Conservation (phyloP, 2,329 filamentous ascomycete species). For the Paraphoma chrysanthemicola region DNA sequence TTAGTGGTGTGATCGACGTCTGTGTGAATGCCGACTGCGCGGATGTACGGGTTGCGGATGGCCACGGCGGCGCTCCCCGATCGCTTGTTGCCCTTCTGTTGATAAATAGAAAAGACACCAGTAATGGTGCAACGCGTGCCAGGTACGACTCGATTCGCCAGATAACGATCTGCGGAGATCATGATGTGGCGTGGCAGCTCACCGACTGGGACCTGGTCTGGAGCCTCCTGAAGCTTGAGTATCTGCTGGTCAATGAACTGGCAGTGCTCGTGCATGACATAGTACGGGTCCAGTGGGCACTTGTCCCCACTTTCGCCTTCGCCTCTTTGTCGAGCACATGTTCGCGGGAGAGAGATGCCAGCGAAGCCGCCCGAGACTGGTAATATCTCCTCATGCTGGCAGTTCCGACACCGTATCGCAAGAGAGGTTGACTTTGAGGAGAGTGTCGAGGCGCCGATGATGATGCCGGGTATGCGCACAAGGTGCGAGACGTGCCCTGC, state of each 20-base stretch:
- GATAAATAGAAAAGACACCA: slow-evolving; percentile 98
- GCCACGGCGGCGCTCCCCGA: slow-evolving; percentile 82
- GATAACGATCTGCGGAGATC: slow-evolving; percentile 93
- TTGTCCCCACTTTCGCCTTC: slow-evolving; percentile 73
- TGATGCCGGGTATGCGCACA: slow-evolving; percentile 95
- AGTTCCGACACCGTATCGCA: slow-evolving; percentile 87
- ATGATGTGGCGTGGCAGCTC: slow-evolving; percentile 94
- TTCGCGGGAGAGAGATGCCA: slow-evolving; percentile 81
- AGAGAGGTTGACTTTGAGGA: slow-evolving; percentile 93
- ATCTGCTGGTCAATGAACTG: slow-evolving; percentile 98
- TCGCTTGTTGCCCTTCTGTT: slow-evolving; percentile 85
- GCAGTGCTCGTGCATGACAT: slow-evolving; percentile 92
- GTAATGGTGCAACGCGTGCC: slow-evolving; percentile 94
- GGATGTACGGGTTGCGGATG: slow-evolving; percentile 92
- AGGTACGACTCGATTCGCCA: slow-evolving; percentile 94
- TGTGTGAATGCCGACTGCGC: slow-evolving; percentile 89
- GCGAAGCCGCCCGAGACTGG: slow-evolving; percentile 84
- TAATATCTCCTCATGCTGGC: slow-evolving; percentile 73
- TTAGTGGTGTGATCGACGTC: slow-evolving; percentile 90
- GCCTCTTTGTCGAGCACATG: slow-evolving; percentile 71
- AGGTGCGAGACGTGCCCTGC: slow-evolving; percentile 91
- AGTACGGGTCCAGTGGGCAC: slow-evolving; percentile 94
- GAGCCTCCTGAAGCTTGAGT: slow-evolving; percentile 95
- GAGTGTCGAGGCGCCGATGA: slow-evolving; percentile 95
- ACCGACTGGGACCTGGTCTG: slow-evolving; percentile 95